phyloP scores from a whole-genome alignment of 108 stramenopile genomes.

The Nitzschia putrida region DNA sequence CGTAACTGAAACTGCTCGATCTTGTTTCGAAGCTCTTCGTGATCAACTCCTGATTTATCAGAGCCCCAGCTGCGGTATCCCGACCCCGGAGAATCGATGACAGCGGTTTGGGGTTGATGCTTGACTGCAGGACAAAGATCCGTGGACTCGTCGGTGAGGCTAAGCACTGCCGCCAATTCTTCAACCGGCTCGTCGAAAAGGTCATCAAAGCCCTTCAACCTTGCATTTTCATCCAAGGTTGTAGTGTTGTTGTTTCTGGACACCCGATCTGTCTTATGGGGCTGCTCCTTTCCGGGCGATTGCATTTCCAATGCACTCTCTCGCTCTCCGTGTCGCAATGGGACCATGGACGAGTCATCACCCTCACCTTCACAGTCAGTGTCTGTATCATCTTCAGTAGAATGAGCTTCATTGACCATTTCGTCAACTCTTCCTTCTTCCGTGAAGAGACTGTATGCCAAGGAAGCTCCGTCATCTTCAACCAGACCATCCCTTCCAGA shows the following conservation, averaged over 20 bases:
- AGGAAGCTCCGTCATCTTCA: constrained; percentile 5
- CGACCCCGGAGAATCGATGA: no score
- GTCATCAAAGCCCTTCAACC: background rate
- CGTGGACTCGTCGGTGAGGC: background rate
- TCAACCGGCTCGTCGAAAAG: background rate
- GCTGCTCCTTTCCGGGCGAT: background rate
- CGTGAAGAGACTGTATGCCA: constrained; percentile 8
- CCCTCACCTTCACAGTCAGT: background rate
- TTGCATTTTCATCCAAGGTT: background rate
- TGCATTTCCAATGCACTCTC: background rate
- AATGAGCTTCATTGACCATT: background rate
- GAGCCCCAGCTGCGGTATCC: background rate
- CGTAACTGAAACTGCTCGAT: constrained; percentile 6
- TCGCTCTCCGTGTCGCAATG: constrained; percentile 15
- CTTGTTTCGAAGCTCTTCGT: constrained; percentile 11
- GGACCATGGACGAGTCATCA: constrained; percentile 12
- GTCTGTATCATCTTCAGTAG: background rate
- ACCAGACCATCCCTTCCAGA: no score
- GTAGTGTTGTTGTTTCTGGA: background rate
- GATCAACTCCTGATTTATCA: background rate
- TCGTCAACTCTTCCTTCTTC: background rate
- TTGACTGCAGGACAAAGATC: background rate
- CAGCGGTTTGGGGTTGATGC: background rate
- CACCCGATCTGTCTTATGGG: background rate
- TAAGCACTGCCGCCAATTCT: background rate